phyloP scores from a whole-genome alignment of 495 filamentous ascomycete genomes.

The Thozetella sp. region DNA sequence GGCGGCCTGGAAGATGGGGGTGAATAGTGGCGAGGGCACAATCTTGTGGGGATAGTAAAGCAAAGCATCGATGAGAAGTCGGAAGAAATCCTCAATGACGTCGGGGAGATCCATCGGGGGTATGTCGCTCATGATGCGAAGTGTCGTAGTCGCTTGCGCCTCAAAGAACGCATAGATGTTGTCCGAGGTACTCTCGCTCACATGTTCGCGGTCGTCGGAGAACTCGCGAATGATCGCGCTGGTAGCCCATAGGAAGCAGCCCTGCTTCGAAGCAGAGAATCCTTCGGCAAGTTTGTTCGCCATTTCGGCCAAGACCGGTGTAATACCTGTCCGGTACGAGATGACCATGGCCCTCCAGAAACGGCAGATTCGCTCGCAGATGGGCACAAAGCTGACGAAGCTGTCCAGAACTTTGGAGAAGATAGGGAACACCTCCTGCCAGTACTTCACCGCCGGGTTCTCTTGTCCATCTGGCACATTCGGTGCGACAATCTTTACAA shows the following conservation, averaged over 20 bases:
- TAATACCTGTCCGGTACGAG: conserved; percentile 88
- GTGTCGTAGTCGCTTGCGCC: conserved; percentile 83
- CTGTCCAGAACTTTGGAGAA: conserved; percentile 81
- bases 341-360: conserved; percentile 97
- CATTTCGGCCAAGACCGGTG: conserved; percentile 79
- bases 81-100: conserved; percentile 99
- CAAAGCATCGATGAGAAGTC: conserved; percentile 83
- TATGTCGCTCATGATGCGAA: conserved; percentile 85
- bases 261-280: conserved; percentile 84
- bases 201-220: conserved; percentile 80
- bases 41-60: conserved; percentile 87
- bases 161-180: conserved; percentile 94
- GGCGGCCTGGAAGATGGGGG: conserved; percentile 83
- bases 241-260: conserved; percentile 97
- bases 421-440: conserved; percentile 87
- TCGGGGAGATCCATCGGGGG: conserved; percentile 88
- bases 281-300: conserved; percentile 84
- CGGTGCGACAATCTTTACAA: conserved; percentile 78
- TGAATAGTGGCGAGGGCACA: conserved; percentile 74
- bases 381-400: conserved; percentile 81
- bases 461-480: conserved; percentile 70
- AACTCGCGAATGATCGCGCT: conserved; percentile 95
- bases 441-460: conserved; percentile 95
- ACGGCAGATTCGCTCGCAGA: conserved; percentile 89
- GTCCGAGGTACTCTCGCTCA: conserved; percentile 80